Percentiles rank a stretch among this genome's conserved stretches.
These are phyloP conservation scores for Talaromyces sp. DNA, from an alignment of 2,329 filamentous ascomycete species.

Conservation along the genomic window DNA sequence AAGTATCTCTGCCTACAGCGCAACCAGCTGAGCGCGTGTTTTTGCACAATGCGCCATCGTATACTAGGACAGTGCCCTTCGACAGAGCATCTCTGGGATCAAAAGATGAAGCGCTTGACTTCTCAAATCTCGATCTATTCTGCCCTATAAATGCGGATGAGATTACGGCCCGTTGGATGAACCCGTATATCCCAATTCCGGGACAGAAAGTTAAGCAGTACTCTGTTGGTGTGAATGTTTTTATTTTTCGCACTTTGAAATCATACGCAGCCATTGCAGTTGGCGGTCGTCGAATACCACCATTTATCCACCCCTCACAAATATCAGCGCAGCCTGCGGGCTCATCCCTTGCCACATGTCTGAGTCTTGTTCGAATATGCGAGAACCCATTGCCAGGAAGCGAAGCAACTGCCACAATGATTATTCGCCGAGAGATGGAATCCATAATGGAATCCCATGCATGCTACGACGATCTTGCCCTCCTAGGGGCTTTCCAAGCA, in stretches of 20 bases:
- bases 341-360: constrained; percentile 45
- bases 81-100: neutral
- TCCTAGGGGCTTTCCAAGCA: constrained; percentile 54
- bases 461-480: constrained; percentile 25
- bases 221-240: constrained; percentile 38
- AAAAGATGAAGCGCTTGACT: constrained; percentile 29
- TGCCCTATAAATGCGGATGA: constrained; percentile 53
- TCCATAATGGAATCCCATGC: constrained; percentile 33
- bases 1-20: neutral
- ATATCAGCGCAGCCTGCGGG: constrained; percentile 22
- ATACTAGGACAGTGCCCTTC: neutral
- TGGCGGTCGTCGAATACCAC: constrained; percentile 43
- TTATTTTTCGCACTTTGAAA: constrained; percentile 49
- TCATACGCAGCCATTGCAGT: constrained; percentile 47
- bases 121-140: constrained; percentile 38
- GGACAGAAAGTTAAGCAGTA: constrained; percentile 51
- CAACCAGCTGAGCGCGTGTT: neutral
- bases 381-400: constrained; percentile 40
- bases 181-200: constrained; percentile 50
- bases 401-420: constrained; percentile 31
- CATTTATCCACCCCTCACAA: constrained; percentile 51
- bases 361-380: constrained; percentile 47
- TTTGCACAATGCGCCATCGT: neutral
- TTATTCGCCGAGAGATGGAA: constrained; percentile 51
- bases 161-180: constrained; percentile 55